phyloP scores from a whole-genome alignment of 1,284 basidiomycete genomes.

The Lignosus rhinocerotis region DNA sequence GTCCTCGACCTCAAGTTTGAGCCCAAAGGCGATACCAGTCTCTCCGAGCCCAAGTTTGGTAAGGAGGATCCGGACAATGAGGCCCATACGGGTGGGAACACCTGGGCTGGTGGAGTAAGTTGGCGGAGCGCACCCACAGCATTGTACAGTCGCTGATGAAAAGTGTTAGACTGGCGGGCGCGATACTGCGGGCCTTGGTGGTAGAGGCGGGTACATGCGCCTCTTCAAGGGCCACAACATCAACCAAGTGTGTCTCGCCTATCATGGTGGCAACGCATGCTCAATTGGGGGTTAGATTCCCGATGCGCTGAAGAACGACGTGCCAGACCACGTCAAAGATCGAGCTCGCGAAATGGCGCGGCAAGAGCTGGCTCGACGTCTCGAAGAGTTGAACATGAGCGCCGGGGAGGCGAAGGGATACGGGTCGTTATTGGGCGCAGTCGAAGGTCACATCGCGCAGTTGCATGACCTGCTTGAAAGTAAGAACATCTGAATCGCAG shows the following conservation, averaged over 20 bases:
- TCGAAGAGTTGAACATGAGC: constrained; percentile 65
- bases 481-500: constrained; percentile 42
- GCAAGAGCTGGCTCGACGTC: constrained; percentile 55
- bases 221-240: constrained; percentile 63
- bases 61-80: constrained; percentile 55
- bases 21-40: constrained; percentile 46
- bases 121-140: not conserved
- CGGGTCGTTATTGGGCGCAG: constrained; percentile 49
- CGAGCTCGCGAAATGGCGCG: constrained; percentile 66
- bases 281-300: constrained; percentile 40
- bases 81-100: constrained; percentile 60
- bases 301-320: constrained; percentile 54
- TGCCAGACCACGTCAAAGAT: constrained; percentile 61
- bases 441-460: constrained; percentile 58
- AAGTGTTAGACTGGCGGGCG: constrained; percentile 55
- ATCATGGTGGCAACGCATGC: not conserved
- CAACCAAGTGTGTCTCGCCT: constrained; percentile 45
- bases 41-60: constrained; percentile 57
- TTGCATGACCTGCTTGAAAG: constrained; percentile 62
- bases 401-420: constrained; percentile 56
- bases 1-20: constrained; percentile 59
- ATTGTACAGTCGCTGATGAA: not conserved
- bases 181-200: constrained; percentile 67
- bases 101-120: constrained; percentile 60
- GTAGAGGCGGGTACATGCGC: constrained; percentile 66